phyloP scores from a whole-genome alignment of 2,329 filamentous ascomycete species.

The Colletotrichum sp. region DNA sequence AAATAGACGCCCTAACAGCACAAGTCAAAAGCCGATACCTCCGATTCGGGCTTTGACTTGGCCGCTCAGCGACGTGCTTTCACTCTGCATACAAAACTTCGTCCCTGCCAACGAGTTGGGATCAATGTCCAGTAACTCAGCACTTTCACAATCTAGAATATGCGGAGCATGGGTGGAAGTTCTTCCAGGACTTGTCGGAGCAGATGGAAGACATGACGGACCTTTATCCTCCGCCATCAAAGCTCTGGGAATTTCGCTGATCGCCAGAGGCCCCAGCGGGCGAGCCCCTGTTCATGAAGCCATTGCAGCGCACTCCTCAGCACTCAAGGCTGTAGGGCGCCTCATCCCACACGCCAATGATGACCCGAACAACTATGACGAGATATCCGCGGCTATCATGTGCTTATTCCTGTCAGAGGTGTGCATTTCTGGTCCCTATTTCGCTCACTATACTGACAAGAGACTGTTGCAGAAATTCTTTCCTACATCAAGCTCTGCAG shows the following conservation, averaged over 20 bases:
- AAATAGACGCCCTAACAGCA: too few relatives aligned
- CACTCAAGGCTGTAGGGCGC: conserved; percentile 31
- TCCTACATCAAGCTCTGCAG: conserved; percentile 28
- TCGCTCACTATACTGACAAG: accelerated
- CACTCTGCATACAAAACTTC: conserved; percentile 27
- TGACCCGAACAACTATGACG: conserved; percentile 19
- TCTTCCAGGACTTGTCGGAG: conserved; percentile 32
- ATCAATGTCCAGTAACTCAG: neutral
- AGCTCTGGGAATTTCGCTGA: conserved; percentile 35
- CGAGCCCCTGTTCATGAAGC: conserved; percentile 27
- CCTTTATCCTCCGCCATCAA: conserved; percentile 34
- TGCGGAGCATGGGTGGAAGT: conserved; percentile 46
- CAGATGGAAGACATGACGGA: conserved; percentile 16
- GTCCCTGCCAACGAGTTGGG: conserved; percentile 10
- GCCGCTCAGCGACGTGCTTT: conserved; percentile 28
- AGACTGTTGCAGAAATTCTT: conserved; percentile 29
- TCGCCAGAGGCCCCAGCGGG: conserved; percentile 24
- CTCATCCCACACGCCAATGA: conserved; percentile 14
- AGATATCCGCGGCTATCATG: conserved; percentile 37
- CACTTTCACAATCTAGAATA: conserved; percentile 35
- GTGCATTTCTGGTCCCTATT: neutral
- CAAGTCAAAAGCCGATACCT: neutral
- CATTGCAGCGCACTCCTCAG: conserved; percentile 31
- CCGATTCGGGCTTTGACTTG: conserved; percentile 14
- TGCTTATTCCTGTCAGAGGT: conserved; percentile 37